A percentile compares a stretch with the other conserved stretches of the same genome.
phyloP scores from a whole-genome alignment of 169 alveolate species.

The Ichthyophthirius multifiliis region DNA sequence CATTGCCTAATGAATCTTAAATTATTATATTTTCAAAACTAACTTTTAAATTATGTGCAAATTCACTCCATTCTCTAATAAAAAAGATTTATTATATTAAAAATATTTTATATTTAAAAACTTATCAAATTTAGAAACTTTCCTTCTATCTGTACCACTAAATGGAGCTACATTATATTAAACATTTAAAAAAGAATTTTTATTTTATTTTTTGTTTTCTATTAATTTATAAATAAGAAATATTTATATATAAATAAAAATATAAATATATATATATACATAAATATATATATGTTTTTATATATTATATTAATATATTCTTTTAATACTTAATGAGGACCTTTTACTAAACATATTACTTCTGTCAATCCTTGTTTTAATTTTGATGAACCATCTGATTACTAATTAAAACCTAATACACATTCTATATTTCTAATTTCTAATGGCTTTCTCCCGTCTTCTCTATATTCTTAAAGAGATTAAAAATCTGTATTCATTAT shows the following conservation, averaged over 20 bases:
- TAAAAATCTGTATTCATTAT: conserved; percentile 2
- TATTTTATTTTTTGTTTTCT: conserved; percentile 44
- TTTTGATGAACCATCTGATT: conserved; percentile 52
- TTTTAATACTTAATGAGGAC: conserved; percentile 62
- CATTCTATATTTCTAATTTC: conserved; percentile 47
- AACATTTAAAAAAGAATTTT: conserved; percentile 22
- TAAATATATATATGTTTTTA: no score
- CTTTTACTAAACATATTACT: conserved; percentile 53
- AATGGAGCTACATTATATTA: conserved; percentile 55
- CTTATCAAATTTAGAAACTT: conserved; percentile 49
- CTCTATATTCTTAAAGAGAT: conserved; percentile 7
- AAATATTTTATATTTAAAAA: neutral
- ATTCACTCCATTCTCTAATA: conserved; percentile 47
- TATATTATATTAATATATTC: neutral
- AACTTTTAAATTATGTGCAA: conserved; percentile 48
- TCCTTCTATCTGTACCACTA: conserved; percentile 49
- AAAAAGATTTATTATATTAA: neutral
- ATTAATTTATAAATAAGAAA: conserved; percentile 31
- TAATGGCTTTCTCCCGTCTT: conserved; percentile 53
- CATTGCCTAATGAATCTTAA: conserved; percentile 47
- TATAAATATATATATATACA: no score
- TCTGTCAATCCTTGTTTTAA: conserved; percentile 58
- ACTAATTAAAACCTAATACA: conserved; percentile 39
- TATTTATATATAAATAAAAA: no score
- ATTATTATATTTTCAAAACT: conserved; percentile 54